These are phyloP conservation scores for Coemansia sp. DNA, from an alignment of 192 early-diverging fungal genomes.

Conservation along the genomic window DNA sequence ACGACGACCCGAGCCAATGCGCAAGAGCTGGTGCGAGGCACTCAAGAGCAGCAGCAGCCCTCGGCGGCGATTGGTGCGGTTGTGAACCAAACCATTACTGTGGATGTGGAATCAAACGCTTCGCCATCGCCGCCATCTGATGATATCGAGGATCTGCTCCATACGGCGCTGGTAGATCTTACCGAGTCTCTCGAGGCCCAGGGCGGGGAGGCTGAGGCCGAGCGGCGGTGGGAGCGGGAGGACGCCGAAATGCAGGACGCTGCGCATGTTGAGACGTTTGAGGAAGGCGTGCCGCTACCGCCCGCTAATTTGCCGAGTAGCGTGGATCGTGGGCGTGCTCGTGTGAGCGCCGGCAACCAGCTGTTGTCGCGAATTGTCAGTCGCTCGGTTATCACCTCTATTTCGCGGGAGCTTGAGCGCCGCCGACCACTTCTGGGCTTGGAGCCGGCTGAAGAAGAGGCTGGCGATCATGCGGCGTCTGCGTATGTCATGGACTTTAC, in stretches of 20 bases:
- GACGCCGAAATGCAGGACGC: not conserved
- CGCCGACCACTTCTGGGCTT: not conserved
- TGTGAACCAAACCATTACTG: too few relatives aligned
- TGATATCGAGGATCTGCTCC: not conserved
- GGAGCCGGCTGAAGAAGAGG: too few relatives aligned
- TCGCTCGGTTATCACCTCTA: constrained; percentile 30
- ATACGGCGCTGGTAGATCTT: not conserved
- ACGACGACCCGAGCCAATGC: not conserved
- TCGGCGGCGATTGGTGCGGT: not conserved
- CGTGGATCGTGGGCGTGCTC: not conserved
- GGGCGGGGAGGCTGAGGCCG: not conserved
- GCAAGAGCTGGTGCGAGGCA: not conserved
- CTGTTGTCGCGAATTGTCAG: constrained; percentile 42
- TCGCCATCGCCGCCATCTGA: too few relatives aligned
- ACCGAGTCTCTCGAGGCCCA: not conserved
- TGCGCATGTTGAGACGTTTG: not conserved
- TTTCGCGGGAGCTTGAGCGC: constrained; percentile 38
- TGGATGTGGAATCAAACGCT: too few relatives aligned
- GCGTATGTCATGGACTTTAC: constrained; percentile 8
- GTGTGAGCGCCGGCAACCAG: constrained; percentile 29
- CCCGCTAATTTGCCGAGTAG: too few relatives aligned
- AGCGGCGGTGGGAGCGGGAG: not conserved
- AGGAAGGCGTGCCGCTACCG: not conserved
- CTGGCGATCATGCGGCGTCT: not conserved
- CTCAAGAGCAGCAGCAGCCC: not conserved